These are phyloP conservation scores for Scopulariopsis brevicaulis DNA, from an alignment of 2,329 filamentous ascomycete genomes.

Conservation along the genomic window DNA sequence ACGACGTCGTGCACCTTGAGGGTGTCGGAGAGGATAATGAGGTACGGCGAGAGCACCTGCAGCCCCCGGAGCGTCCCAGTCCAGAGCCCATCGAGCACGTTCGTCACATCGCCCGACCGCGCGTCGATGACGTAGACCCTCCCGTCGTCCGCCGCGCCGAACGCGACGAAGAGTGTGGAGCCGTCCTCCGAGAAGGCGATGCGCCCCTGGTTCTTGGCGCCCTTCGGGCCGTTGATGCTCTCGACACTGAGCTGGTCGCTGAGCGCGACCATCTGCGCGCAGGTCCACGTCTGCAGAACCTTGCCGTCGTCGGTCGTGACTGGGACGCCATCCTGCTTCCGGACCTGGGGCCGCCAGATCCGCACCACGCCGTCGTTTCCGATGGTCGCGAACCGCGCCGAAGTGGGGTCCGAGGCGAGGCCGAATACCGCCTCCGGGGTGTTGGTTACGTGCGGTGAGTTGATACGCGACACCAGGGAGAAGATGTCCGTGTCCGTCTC, in stretches of 20 bases:
- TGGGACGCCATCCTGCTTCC: slow-evolving; percentile 56
- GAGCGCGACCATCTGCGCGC: slow-evolving; percentile 45
- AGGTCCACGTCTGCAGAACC: slow-evolving; percentile 65
- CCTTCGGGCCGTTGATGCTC: slow-evolving; percentile 17
- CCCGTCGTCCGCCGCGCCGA: slow-evolving; percentile 40
- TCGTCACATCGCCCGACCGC: slow-evolving; percentile 52
- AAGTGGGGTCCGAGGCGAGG: slow-evolving; percentile 58
- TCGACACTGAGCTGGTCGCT: slow-evolving; percentile 20
- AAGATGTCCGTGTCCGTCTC: slow-evolving; percentile 38
- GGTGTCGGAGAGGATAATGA: slow-evolving; percentile 64
- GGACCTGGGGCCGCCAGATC: slow-evolving; percentile 67
- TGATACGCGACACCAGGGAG: slow-evolving; percentile 71
- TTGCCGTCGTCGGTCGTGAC: slow-evolving; percentile 45
- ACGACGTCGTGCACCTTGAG: slow-evolving; percentile 80
- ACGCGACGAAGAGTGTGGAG: slow-evolving; percentile 65
- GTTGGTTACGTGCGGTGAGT: slow-evolving; percentile 61
- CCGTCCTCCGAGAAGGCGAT: slow-evolving; percentile 76
- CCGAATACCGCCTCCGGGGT: slow-evolving; percentile 53
- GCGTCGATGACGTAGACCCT: slow-evolving; percentile 69
- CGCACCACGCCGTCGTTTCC: slow-evolving; percentile 70
- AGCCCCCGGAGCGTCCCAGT: slow-evolving; percentile 54
- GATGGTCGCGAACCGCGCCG: slow-evolving; percentile 69
- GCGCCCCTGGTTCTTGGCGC: slow-evolving; percentile 40
- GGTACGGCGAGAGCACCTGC: slow-evolving; percentile 58
- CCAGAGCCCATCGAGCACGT: slow-evolving; percentile 57